Conservation (phyloP, 768 basidiomycete species). For the Lactarius deliciosus region DNA sequence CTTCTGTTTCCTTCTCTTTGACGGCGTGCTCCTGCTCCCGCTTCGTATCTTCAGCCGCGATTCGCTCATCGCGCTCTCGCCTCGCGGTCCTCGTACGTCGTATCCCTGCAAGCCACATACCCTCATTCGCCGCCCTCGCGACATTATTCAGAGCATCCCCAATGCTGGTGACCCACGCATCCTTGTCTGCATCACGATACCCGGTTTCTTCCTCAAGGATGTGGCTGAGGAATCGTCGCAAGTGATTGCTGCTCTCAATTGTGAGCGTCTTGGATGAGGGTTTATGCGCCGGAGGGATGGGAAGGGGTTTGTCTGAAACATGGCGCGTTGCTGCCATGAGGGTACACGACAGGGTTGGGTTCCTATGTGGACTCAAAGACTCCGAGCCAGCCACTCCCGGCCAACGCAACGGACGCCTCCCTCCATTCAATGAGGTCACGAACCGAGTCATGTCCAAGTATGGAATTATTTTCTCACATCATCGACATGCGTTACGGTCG, state of each 20-base stretch:
- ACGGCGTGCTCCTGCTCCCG: slow-evolving; percentile 21
- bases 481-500: background rate
- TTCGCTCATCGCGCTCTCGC: slow-evolving; percentile 8
- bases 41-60: slow-evolving; percentile 4
- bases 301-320: slow-evolving; percentile 7
- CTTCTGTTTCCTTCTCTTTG: slow-evolving; percentile 19
- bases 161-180: slow-evolving; percentile 17
- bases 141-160: slow-evolving; percentile 23
- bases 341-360: background rate
- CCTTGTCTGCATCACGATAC: slow-evolving; percentile 19
- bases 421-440: slow-evolving; percentile 4
- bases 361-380: background rate
- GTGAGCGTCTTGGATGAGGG: slow-evolving; percentile 9
- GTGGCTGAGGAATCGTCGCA: slow-evolving; percentile 15
- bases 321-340: slow-evolving; percentile 19
- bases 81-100: slow-evolving; percentile 15
- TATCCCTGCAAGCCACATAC: slow-evolving; percentile 24
- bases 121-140: slow-evolving; percentile 12
- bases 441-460: background rate
- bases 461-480: slow-evolving; percentile 14
- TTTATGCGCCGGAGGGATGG: background rate
- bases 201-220: slow-evolving; percentile 24
- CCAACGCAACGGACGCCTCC: background rate
- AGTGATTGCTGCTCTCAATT: slow-evolving; percentile 19
- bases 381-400: background rate